Evolutionary conservation across 1,139 yeast genomes (phyloP).

Genomic region (Candida anutae): DNA sequence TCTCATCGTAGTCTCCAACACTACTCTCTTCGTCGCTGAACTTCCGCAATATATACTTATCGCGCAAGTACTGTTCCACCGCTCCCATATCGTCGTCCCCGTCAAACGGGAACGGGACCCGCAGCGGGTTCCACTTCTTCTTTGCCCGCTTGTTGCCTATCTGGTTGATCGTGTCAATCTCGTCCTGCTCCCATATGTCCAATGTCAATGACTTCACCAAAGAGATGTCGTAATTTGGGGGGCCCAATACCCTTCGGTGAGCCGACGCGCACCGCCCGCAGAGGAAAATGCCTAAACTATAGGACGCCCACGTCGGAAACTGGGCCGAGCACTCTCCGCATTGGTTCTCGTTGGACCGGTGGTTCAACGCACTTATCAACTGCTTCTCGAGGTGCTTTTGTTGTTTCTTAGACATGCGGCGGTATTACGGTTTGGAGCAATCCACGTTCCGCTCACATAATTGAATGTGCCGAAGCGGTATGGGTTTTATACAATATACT

Average conservation of each 20-base stretch:
- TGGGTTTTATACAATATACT: too few species aligned
- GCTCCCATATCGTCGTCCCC: conserved; percentile 45
- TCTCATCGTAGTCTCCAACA: conserved; percentile 17
- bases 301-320: conserved; percentile 54
- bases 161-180: conserved; percentile 48
- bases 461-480: too few species aligned
- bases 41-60: conserved; percentile 42
- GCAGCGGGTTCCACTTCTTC: conserved; percentile 53
- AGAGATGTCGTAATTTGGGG: conserved; percentile 40
- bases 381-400: conserved; percentile 34
- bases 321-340: conserved; percentile 68
- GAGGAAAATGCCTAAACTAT: conserved; percentile 51
- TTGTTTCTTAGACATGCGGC: conserved; percentile 14
- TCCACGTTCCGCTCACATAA: too few species aligned
- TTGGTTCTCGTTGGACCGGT: conserved; percentile 39
- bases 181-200: conserved; percentile 66
- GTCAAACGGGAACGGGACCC: conserved; percentile 63
- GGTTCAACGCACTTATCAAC: conserved; percentile 37
- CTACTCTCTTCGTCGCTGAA: conserved; percentile 31
- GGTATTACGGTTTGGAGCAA: too few species aligned
- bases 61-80: conserved; percentile 45
- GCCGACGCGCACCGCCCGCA: conserved; percentile 76
- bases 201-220: conserved; percentile 74
- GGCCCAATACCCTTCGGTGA: conserved; percentile 66
- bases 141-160: conserved; percentile 64